Evolutionary conservation across 2,329 filamentous ascomycete species (phyloP).

Genomic region (Fusarium sp.): DNA sequence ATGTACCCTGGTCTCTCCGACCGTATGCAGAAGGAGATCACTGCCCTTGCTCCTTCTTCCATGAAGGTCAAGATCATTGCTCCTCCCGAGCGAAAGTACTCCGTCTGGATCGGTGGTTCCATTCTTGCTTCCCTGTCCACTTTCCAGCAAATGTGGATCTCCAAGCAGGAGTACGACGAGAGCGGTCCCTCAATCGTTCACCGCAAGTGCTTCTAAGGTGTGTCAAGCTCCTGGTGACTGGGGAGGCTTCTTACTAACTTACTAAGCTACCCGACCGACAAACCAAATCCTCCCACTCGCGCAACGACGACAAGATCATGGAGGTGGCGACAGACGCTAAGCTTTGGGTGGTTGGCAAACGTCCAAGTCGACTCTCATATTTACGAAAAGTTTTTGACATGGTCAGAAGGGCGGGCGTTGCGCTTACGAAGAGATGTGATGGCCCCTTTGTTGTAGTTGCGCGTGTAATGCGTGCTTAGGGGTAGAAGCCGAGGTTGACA

Average conservation of each 20-base stretch:
- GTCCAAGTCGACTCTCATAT: constrained; percentile 63
- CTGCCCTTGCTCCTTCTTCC: constrained; percentile 96
- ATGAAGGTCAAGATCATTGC: constrained; percentile 99
- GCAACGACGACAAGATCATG: constrained; percentile 54
- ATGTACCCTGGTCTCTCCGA: constrained; percentile 99
- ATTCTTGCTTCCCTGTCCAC: constrained; percentile 99
- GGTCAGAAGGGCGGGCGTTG: constrained; percentile 62
- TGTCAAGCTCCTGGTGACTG: constrained; percentile 27
- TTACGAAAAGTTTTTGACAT: constrained; percentile 67
- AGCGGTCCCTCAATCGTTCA: constrained; percentile 98
- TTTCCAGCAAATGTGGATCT: constrained; percentile 99
- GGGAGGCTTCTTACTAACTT: constrained; percentile 34
- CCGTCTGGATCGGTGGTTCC: constrained; percentile 99
- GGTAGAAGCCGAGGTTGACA: constrained; percentile 65
- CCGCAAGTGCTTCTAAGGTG: constrained; percentile 99
- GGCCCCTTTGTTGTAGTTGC: constrained; percentile 62
- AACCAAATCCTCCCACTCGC: constrained; percentile 48
- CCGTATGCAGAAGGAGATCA: constrained; percentile 99
- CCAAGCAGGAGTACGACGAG: constrained; percentile 99
- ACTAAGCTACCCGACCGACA: constrained; percentile 45
- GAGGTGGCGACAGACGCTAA: constrained; percentile 57
- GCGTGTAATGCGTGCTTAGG: constrained; percentile 60
- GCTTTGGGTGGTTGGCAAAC: constrained; percentile 57
- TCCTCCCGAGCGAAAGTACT: constrained; percentile 99
- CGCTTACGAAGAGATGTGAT: constrained; percentile 58